Base-by-base conservation (phyloP, 257 asterid species). In the Penstemon davidsonii region DNA sequence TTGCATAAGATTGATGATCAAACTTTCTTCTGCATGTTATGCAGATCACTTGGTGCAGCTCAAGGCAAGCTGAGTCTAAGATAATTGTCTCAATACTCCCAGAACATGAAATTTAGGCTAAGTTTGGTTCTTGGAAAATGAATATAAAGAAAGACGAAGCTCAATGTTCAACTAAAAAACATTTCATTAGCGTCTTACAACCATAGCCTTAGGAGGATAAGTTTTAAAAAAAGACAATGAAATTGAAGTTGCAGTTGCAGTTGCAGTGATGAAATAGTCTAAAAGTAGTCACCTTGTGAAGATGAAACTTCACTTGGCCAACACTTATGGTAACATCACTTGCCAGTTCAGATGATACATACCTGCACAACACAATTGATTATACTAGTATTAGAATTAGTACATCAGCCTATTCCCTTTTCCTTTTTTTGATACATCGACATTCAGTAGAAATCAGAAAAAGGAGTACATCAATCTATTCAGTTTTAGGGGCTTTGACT, bases 241-340 rank as follows among this genome's bases (percentile, higher is more conserved):
- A 8, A 42, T 49, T 42, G 67, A 47, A 62, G 41, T 44, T 8
- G 54, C 43, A 12, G 42, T 52, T 11, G 11, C 12, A 4, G 46
- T 19, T 68, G 33, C 63, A 36, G 33, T 56, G 10, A 42, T 69
- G 36, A 5, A 25, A 42, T 52, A 18, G 45, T 46, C 41, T 8
- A 13, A n/a, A 68, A 10, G 61, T 75, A 61, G 62, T 82, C 83
- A 92, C 98, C 97, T 92, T 92, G 76, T 92, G 98, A 73, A 92
- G 98, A 81, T 82, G 82, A 75, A 92, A 92, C 76, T 77, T 81
- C 40, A 88, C 78, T 59, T 82, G 87, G 5, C 89, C 93, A 62
- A 90, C 85, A 4, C 60, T 76, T 38, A 92, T 25, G 69, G 80
- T 67, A 62, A 88, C 72, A 76, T 92, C 98, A 3, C 95, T 86